Base-by-base conservation (phyloP, 2,329 filamentous ascomycete genomes). In the Sordariomycetes sp. region DNA sequence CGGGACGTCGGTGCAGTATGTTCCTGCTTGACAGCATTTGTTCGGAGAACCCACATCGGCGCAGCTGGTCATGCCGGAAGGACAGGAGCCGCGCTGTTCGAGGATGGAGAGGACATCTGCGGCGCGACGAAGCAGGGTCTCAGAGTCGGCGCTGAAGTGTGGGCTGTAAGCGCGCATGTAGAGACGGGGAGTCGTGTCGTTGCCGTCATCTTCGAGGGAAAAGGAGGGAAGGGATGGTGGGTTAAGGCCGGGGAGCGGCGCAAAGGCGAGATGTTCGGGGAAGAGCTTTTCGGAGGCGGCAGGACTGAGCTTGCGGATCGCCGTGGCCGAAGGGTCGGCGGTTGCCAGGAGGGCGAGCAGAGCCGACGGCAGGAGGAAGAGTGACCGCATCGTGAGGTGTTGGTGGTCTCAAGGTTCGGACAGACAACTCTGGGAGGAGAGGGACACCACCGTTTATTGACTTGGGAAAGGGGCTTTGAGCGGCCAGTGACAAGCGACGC, bases 201-300 rank as follows among this genome's bases (percentile, higher is more conserved):
- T 16, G 5, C 12, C 31, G 18, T 17, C 31, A 12, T 29, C 30
- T 35, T 41, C 34, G 12, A 30, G 30, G 5, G 14, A 4, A 16
- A 28, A 32, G 7, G 18, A 41, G 24, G 5, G 39, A 21, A 8
- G 48, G 27, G 38, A 47, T 3, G 53, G 46, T 2, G 45, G 39
- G 18, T n/a, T n/a, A n/a, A 53, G 39, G 12, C 46, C 37, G 3
- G 47, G 47, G 2, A 53, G 37, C 3, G 53, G 39, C 21, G 54
- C 44, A 45, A 74, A 75, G 42, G 63, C 66, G 43, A 67, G 79
- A 53, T 86, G 81, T 29, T 83, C 70, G 36, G 79, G 62, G 44
- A 79, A 74, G 50, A 90, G 80, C 66, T 86, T 92, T 51, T 85
- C 80, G 39, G 73, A 73, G 32, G 75, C 71, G 49, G 86, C 78